Conservation (phyloP, 257 asterid genomes). For the Solanum lignicaule region DNA sequence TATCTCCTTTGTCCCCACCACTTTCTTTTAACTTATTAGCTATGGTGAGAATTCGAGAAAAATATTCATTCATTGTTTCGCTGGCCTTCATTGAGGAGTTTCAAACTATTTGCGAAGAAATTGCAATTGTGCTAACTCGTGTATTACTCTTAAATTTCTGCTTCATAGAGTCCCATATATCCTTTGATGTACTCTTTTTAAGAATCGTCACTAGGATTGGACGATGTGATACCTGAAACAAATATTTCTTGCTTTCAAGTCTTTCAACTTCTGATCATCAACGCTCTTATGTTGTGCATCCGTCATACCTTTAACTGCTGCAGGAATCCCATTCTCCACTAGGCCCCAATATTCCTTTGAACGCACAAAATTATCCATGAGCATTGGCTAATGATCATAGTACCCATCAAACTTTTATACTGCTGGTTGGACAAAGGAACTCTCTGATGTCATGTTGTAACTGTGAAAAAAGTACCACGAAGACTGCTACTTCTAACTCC, state of each 20-base stretch:
- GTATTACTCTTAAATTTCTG: no score
- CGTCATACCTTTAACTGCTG: not conserved
- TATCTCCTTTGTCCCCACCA: no score
- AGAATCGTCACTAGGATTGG: not conserved
- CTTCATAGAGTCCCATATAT: no score
- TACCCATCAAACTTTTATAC: not conserved
- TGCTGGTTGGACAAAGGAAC: not conserved
- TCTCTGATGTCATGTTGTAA: not conserved
- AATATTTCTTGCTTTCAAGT: not conserved
- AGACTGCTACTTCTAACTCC: not conserved
- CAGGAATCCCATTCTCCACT: not conserved
- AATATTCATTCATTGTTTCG: no score
- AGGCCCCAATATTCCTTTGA: not conserved
- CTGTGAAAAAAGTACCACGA: no score
- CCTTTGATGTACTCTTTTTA: not conserved
- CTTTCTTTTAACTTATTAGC: no score
- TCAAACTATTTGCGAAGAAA: no score
- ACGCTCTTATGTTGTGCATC: no score
- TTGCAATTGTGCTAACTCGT: no score
- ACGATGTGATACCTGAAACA: not conserved
- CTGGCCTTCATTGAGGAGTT: no score
- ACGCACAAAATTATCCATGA: not conserved
- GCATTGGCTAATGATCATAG: not conserved
- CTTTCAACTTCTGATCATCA: no score
- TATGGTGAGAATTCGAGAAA: no score